Percentiles rank a stretch among this genome's conserved stretches.
phyloP scores from a whole-genome alignment of 139 green algal species.

The Auxenochlorella pyrenoidosa region DNA sequence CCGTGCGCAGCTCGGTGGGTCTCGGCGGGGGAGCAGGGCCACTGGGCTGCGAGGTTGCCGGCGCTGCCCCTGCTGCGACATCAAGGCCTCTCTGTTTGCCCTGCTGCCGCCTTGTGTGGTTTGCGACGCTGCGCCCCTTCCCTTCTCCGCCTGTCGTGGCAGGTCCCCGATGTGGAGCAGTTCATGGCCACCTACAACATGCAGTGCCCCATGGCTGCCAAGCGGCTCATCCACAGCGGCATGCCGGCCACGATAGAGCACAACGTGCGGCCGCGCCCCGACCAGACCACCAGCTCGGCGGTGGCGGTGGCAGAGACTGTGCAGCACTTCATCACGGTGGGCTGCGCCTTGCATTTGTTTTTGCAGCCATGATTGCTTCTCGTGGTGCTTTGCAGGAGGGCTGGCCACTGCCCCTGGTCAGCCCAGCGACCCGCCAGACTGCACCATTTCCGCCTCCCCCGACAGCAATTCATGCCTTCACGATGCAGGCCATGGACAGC shows the following conservation, averaged over 20 bases:
- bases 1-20: slow-evolving; percentile 72
- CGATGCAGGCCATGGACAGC: slow-evolving; percentile 67
- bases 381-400: too few relatives aligned
- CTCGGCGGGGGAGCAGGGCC: neutral
- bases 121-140: too few relatives aligned
- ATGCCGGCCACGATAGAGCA: slow-evolving; percentile 91
- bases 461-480: too few relatives aligned
- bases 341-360: neutral
- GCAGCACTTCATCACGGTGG: slow-evolving; percentile 92
- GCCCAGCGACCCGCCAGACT: too few relatives aligned
- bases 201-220: slow-evolving; percentile 92
- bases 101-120: too few relatives aligned
- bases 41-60: neutral
- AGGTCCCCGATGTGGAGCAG: slow-evolving; percentile 88
- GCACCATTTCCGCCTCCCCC: too few relatives aligned
- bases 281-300: slow-evolving; percentile 33
- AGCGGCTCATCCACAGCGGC: slow-evolving; percentile 80
- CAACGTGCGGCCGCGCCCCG: slow-evolving; percentile 31
- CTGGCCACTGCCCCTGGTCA: too few relatives aligned
- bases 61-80: too few relatives aligned
- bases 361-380: too few relatives aligned
- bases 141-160: neutral
- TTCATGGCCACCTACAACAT: slow-evolving; percentile 95
- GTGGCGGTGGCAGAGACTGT: slow-evolving; percentile 84
- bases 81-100: too few relatives aligned